Evolutionary conservation across 208 protist species (phyloP), one percentile per base, ranked within the genome.

Genomic region (Balamuthia mandrillaris): DNA sequence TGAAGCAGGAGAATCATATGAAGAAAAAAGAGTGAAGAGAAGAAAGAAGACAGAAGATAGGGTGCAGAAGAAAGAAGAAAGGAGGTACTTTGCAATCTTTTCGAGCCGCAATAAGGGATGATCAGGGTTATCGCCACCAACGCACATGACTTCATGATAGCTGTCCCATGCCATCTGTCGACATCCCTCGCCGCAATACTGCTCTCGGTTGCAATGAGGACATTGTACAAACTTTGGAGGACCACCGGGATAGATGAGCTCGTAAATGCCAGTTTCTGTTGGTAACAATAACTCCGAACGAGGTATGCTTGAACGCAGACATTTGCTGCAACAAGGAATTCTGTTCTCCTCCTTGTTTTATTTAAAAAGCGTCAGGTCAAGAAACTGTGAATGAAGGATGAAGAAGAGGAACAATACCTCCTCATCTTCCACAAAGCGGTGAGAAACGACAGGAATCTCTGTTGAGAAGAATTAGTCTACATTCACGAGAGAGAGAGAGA

Each of bases 61-160:
- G 16, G 47, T 24, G 14, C 47, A 54, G 47, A 14, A 33, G 66
- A 29, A 1, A 47, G 0, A 27, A 27, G 7, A 5, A 49, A 49
- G 39, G 65, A 6, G 31, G 45, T 7, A 77, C 66, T 45, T 77
- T 39, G 66, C 66, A 16, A 77, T 39, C 44, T 39, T 45, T 54
- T 77, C 66, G 24, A 77, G 66, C 66, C 54, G 49, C 18, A 77
- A 45, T 45, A 77, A 56, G 35, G 66, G 66, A 33, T 77, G 66
- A 33, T 77, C 66, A 33, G 66, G 14, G 44, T 39, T 56, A 27
- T 77, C 66, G 24, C 21, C 29, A 3, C 66, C 66, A 6, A 77
- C 41, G 10, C 66, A 77, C 6, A 77, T 39, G 24, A 33, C 49
- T 33, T 54, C 33, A 33, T 77, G 66, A 29, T 51, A 77, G 66